Evolutionary conservation across 345 rosid species (phyloP).

Genomic region (Corchorus olitorius): DNA sequence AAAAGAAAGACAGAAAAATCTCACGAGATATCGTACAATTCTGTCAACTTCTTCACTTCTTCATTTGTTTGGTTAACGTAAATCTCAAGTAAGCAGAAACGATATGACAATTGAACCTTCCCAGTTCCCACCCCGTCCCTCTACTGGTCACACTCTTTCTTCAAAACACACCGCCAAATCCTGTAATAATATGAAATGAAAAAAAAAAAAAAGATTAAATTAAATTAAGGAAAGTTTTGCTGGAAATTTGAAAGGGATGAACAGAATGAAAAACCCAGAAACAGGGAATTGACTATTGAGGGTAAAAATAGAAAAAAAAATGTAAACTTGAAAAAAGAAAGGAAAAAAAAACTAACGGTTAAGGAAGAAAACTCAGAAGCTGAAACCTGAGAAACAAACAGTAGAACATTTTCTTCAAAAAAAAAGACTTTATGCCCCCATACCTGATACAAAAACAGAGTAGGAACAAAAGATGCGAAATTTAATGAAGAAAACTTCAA

Average conservation of each 20-base stretch:
- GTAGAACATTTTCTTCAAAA: too few species aligned
- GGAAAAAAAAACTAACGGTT: background rate
- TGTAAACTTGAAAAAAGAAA: too few species aligned
- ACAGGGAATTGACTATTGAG: background rate
- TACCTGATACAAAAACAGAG: background rate
- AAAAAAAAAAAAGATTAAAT: background rate
- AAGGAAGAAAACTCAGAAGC: background rate
- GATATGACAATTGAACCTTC: background rate
- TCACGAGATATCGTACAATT: constrained; percentile 6
- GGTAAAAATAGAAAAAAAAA: background rate
- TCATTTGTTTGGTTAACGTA: constrained; percentile 11
- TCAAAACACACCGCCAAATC: background rate
- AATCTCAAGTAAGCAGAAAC: constrained; percentile 21
- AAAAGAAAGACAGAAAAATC: background rate
- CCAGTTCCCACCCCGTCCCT: too few species aligned
- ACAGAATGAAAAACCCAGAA: background rate
- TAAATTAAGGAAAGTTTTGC: background rate
- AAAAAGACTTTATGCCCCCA: background rate
- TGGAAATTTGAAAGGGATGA: background rate
- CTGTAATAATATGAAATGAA: background rate
- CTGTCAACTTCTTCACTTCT: constrained; percentile 14
- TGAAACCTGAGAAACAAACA: constrained; percentile 8
- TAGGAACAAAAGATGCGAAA: background rate
- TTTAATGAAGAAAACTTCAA: constrained; percentile 17
- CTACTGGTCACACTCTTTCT: constrained; percentile 3